Evolutionary conservation across 352 stramenopile genomes (phyloP).

Genomic region (Halophytophthora batemanensis): DNA sequence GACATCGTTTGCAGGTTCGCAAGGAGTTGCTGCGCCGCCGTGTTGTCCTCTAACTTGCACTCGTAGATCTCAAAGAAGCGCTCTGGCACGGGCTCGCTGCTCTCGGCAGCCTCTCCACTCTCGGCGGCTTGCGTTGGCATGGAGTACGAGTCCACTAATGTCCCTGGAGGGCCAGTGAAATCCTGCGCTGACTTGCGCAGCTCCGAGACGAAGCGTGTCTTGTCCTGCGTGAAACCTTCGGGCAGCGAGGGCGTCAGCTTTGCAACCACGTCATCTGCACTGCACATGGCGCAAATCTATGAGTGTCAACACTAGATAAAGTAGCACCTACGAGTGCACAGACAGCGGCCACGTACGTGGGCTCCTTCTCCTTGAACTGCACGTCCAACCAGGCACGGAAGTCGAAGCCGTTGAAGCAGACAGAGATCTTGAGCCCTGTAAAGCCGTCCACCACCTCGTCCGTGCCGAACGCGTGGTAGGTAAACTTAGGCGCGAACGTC

Average conservation of each 20-base stretch:
- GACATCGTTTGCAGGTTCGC: slow-evolving; percentile 68
- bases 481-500: slow-evolving; percentile 69
- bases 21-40: slow-evolving; percentile 47
- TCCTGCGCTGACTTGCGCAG: slow-evolving; percentile 15
- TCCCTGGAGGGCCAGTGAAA: slow-evolving; percentile 41
- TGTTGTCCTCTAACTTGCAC: slow-evolving; percentile 52
- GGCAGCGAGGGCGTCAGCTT: slow-evolving; percentile 52
- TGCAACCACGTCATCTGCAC: slow-evolving; percentile 45
- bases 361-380: slow-evolving; percentile 46
- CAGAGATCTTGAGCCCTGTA: slow-evolving; percentile 44
- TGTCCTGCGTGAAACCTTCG: slow-evolving; percentile 36
- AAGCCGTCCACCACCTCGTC: slow-evolving; percentile 71
- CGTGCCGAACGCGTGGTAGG: slow-evolving; percentile 80
- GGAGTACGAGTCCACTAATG: slow-evolving; percentile 39
- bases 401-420: slow-evolving; percentile 64
- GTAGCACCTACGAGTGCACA: not conserved
- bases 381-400: slow-evolving; percentile 61
- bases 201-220: slow-evolving; percentile 29
- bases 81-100: slow-evolving; percentile 7
- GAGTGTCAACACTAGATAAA: not conserved
- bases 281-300: slow-evolving; percentile 10
- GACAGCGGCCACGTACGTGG: slow-evolving; percentile 22
- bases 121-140: slow-evolving; percentile 5
- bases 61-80: slow-evolving; percentile 71
- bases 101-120: not conserved